Conservation (phyloP, 2,329 filamentous ascomycete genomes). For the Penicillium decumbens region DNA sequence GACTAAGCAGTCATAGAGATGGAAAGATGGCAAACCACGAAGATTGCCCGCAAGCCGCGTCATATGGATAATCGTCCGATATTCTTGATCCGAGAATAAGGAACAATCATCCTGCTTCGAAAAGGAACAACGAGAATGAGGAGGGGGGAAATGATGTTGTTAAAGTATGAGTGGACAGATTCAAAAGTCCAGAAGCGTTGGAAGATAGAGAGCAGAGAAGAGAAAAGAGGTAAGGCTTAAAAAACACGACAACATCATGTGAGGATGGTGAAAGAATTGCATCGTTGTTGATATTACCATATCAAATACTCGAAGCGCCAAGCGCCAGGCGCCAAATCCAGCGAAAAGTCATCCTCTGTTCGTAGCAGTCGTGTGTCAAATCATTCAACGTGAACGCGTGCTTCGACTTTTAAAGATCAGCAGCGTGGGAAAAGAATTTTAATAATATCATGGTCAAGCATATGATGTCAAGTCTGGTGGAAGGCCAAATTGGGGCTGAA, state of each 20-base stretch:
- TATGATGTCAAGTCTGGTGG: conserved; percentile 1
- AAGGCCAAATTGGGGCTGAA: not conserved
- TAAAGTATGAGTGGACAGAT: not conserved
- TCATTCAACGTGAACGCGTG: conserved; percentile 16
- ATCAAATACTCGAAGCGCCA: conserved; percentile 12
- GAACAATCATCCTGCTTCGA: too few species aligned
- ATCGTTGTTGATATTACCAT: conserved; percentile 6
- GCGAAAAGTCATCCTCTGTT: conserved; percentile 12
- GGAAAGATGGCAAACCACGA: conserved; percentile 1
- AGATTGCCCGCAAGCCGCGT: not conserved
- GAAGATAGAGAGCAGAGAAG: not conserved
- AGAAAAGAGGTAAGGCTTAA: not conserved
- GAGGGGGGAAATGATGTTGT: not conserved
- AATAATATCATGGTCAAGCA: conserved; percentile 1
- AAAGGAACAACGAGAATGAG: not conserved
- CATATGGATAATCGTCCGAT: conserved; percentile 1
- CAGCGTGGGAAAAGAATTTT: conserved; percentile 5
- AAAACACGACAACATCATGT: not conserved
- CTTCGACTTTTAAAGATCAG: not conserved
- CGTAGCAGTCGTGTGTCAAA: conserved; percentile 19
- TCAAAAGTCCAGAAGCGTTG: not conserved
- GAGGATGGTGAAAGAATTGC: conserved; percentile 3
- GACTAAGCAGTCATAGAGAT: not conserved
- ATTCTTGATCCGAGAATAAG: not conserved
- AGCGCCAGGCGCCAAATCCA: conserved; percentile 15